Conservation (phyloP, 2,329 filamentous ascomycete species). For the Calonectria leucothoes region DNA sequence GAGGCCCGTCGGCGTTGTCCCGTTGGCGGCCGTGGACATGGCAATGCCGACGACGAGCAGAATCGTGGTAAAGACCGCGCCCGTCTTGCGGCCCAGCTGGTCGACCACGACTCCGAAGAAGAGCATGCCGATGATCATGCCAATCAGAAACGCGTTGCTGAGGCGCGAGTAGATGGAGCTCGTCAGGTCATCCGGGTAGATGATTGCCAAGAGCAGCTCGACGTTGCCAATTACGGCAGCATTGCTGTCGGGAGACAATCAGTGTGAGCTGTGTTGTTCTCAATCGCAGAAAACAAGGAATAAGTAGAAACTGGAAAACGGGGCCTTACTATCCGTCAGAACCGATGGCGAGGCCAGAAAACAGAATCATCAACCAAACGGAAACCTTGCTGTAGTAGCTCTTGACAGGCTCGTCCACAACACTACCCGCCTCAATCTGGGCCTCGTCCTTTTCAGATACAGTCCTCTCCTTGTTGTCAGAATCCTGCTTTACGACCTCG, state of each 20-base stretch:
- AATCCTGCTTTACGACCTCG: neutral
- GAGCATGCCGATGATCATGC: constrained; percentile 67
- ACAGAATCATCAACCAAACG: constrained; percentile 57
- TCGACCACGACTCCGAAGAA: constrained; percentile 63
- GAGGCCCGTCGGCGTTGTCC: constrained; percentile 51
- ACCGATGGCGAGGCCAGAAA: constrained; percentile 58
- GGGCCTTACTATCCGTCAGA: constrained; percentile 55
- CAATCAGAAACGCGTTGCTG: constrained; percentile 66
- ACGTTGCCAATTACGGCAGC: constrained; percentile 58
- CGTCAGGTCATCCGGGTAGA: constrained; percentile 57
- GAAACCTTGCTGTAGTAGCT: constrained; percentile 53
- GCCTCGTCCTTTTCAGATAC: constrained; percentile 12
- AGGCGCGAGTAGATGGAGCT: constrained; percentile 60
- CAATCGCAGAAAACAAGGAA: neutral
- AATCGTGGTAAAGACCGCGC: constrained; percentile 58
- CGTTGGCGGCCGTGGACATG: constrained; percentile 58
- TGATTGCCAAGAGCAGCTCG: constrained; percentile 51
- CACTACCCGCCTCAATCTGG: constrained; percentile 31
- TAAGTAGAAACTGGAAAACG: neutral
- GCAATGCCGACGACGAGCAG: constrained; percentile 60
- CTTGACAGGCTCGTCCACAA: constrained; percentile 35
- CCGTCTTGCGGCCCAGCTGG: constrained; percentile 60
- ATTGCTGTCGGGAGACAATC: constrained; percentile 47
- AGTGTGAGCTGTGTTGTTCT: neutral
- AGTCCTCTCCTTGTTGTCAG: constrained; percentile 17